phyloP scores from a whole-genome alignment of 225 moss, liverwort and hornwort genomes.

The Bryoerythrophyllum caledonicum region DNA sequence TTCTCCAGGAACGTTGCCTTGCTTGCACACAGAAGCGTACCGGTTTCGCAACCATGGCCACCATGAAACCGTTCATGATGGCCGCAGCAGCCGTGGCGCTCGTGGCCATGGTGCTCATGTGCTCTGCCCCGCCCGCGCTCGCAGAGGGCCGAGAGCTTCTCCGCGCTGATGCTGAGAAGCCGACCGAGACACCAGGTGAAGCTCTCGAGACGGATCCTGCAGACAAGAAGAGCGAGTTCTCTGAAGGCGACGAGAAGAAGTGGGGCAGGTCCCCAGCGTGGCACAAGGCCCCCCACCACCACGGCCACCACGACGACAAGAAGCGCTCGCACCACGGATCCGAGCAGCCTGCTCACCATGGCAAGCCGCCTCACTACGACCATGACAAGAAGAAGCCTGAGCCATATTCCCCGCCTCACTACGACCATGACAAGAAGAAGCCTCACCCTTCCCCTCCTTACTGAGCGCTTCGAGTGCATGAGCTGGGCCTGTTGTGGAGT shows the following conservation, averaged over 20 bases:
- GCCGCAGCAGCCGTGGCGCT: conserved; percentile 13
- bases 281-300: not conserved
- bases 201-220: not conserved
- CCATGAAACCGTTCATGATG: conserved; percentile 24
- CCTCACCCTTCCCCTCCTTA: conserved; percentile 25
- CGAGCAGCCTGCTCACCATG: not conserved
- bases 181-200: not conserved
- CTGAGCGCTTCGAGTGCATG: not conserved
- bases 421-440: conserved; percentile 7
- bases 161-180: not conserved
- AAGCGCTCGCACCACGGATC: not conserved
- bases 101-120: conserved; percentile 19
- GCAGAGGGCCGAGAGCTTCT: conserved; percentile 29
- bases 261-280: conserved; percentile 18
- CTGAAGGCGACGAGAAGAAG: conserved; percentile 14
- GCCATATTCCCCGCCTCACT: not conserved
- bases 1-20: not conserved
- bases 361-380: not conserved
- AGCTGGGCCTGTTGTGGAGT: not conserved
- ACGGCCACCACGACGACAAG: not conserved
- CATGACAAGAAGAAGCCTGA: not conserved
- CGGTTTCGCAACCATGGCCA: conserved; percentile 15
- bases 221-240: not conserved
- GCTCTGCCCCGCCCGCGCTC: not conserved
- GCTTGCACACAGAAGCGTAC: not conserved